These are phyloP conservation scores for Malus domestica DNA, from an alignment of 306 rosid species.

Conservation along the genomic window DNA sequence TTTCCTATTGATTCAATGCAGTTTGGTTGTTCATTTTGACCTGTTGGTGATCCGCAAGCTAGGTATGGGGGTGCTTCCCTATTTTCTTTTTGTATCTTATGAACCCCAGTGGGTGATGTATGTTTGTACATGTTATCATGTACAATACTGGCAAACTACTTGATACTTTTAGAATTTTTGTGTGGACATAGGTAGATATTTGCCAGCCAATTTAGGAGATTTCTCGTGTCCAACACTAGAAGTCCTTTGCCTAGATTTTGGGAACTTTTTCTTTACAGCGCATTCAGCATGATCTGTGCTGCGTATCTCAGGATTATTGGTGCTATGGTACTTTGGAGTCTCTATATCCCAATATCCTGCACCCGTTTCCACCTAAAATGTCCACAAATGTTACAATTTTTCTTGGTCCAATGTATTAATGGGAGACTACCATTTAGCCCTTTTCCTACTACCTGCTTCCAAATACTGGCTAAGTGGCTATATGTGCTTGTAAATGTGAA, in stretches of 20 bases:
- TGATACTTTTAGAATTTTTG: background rate
- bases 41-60: background rate
- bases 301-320: background rate
- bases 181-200: background rate
- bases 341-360: background rate
- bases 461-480: background rate
- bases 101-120: background rate
- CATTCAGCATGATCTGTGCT: background rate
- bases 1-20: background rate
- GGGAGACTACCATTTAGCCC: background rate
- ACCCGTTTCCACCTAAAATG: background rate
- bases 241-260: background rate
- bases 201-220: background rate
- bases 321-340: background rate
- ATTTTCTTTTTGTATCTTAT: background rate
- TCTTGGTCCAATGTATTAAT: background rate
- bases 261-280: background rate
- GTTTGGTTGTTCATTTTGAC: background rate
- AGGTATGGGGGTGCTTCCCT: background rate
- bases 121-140: background rate
- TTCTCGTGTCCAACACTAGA: background rate
- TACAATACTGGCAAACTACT: background rate
- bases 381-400: background rate
- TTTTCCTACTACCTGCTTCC: background rate
- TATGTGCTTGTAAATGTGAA: background rate